phyloP scores from a whole-genome alignment of 2,329 filamentous ascomycete genomes.

The Sporothrix phasma region DNA sequence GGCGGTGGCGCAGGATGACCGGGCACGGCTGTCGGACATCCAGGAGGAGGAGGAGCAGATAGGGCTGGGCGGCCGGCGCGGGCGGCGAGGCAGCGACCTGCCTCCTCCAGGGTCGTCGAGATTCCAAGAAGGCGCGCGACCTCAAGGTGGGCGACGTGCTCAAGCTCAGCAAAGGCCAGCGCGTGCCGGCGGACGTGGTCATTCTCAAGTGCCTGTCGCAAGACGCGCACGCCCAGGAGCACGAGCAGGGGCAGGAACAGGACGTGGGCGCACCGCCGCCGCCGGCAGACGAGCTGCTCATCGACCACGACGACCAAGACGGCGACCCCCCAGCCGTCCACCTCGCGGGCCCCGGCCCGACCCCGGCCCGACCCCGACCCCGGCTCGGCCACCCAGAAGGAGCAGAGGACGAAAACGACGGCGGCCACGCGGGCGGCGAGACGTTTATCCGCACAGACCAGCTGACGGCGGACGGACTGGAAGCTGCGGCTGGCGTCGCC shows the following conservation, averaged over 20 bases:
- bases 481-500: slow-evolving; percentile 84
- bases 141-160: slow-evolving; percentile 93
- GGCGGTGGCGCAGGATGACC: slow-evolving; percentile 20
- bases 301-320: slow-evolving; percentile 18
- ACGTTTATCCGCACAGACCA: slow-evolving; percentile 97
- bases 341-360: too few species aligned
- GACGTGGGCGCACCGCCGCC: neutral
- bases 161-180: slow-evolving; percentile 82
- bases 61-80: slow-evolving; percentile 31
- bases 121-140: slow-evolving; percentile 72
- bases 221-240: slow-evolving; percentile 25
- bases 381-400: too few species aligned
- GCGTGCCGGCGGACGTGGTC: slow-evolving; percentile 88
- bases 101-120: slow-evolving; percentile 48
- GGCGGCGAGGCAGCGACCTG: neutral
- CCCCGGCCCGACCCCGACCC: too few species aligned
- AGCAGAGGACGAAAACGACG: slow-evolving; percentile 18
- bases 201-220: slow-evolving; percentile 63
- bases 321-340: too few species aligned
- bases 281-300: slow-evolving; percentile 21
- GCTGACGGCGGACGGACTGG: slow-evolving; percentile 96
- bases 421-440: slow-evolving; percentile 51
- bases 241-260: slow-evolving; percentile 19
- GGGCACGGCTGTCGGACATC: slow-evolving; percentile 50
- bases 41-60: slow-evolving; percentile 56